Base-by-base conservation (phyloP, 2,329 filamentous ascomycete genomes). In the Apiospora pterosperma region DNA sequence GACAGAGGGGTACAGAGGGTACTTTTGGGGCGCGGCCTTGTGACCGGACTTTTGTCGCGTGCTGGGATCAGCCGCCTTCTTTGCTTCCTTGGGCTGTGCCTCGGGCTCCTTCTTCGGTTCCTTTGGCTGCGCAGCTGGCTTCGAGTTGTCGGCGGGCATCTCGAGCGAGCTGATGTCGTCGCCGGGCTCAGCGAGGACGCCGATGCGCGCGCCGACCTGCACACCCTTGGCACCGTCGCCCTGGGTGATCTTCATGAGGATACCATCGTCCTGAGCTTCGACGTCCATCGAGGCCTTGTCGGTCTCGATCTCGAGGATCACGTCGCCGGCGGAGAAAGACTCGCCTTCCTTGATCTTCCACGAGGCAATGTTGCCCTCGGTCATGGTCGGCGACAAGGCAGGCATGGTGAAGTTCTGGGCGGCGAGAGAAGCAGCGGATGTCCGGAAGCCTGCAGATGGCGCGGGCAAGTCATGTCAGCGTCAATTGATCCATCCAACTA, bases 271-370 rank as follows among this genome's bases (percentile, higher is more conserved):
- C 80, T 96, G 93, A 44, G 93, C 93, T 82, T 97, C 93, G 31
- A 97, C 93, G 72, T 97, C 93, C 92, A 97, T 97, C 64, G 92
- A 92, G 64, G 93, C 93, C 84, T 97, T 97, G 79, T 97, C 93
- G 65, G 93, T 97, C 81, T 97, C 93, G 76, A 97, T 96, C 80
- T 97, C 93, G 66, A 97, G 88, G 62, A 97, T 84, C 36, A 97
- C 92, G 77, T 97, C 93, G 70, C 93, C 93, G 65, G 92, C 91
- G 61, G 86, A 83, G 78, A 93, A 97, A 62, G 87, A 85, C 71
- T 96, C 92, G 75, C 92, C 93, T 81, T 96, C 93, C 79, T 95
- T 95, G 73, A 96, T 85, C 77, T 89, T 91, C 93, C 93, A 97
- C 67, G 80, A 87, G 59, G 91, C 86, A 74, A 97, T 96, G 79